Evolutionary conservation across 768 basidiomycete species (phyloP), one percentile per base, ranked within the genome.

Genomic region (Hemileccinum rubropunctum): DNA sequence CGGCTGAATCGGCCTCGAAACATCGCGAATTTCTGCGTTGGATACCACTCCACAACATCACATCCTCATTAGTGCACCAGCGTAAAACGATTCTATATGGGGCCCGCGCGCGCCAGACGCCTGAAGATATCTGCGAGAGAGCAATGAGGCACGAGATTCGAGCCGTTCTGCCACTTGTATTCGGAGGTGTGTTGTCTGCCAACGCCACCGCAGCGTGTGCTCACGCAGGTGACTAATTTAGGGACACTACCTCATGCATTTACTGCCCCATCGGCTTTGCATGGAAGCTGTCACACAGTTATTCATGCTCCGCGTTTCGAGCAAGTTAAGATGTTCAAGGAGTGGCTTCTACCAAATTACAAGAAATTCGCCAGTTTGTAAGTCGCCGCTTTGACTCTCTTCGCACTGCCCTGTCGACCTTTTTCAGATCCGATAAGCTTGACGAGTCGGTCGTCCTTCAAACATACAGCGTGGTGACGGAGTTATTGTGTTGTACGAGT

Each of bases 331-430:
- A 79, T 79, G 9, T 76, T 90, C 47, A 76, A 74, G 47, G 78
- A 81, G 42, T 92, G 90, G 90, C 71, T 92, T 28, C 63, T 88
- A n/a, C 90, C 89, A 3, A 71, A 82, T 21, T 73, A 87, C 36
- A 77, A 77, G 55, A 82, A 79, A 53, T 69, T 75, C 48, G 68
- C 85, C 12, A 51, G 69, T 9, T 73, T 68, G 87, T 87, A 57
- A 50, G 71, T 60, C 6, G 8, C 34, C 15, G 0, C 7, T 26
- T 28, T 10, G 32, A 9, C 13, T 9, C 15, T 4, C 28, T 27
- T 41, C 26, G 21, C 3, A 13, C 30, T 9, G 8, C 8, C 3
- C 0, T 8, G 20, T 44, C 42, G 52, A 53, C 34, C 8, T 21
- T 46, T n/a, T 38, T 6, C 33, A 68, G 68, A 17, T 63, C 58